Conservation (phyloP, 352 stramenopile species). For the Globisporangium paddicum region DNA sequence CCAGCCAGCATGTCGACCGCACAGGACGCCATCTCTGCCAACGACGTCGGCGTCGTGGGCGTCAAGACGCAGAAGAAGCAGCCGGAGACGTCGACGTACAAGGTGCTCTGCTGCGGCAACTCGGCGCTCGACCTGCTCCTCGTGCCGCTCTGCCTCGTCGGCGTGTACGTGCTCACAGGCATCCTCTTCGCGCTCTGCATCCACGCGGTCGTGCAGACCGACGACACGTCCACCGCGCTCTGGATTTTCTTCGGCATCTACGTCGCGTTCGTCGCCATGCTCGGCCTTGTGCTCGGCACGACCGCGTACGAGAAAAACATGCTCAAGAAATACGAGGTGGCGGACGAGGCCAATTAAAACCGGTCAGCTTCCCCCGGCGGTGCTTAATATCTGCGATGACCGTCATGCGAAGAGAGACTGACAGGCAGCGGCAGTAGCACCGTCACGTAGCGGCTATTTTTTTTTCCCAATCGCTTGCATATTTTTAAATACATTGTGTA, state of each 20-base stretch:
- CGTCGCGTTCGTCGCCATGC: slow-evolving; percentile 52
- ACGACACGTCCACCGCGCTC: slow-evolving; percentile 72
- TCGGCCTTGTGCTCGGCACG: slow-evolving; percentile 55
- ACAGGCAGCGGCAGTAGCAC: background rate
- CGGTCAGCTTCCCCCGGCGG: background rate
- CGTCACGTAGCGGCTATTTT: background rate
- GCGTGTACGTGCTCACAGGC: slow-evolving; percentile 57
- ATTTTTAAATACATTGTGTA: slow-evolving; percentile 9
- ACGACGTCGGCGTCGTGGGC: slow-evolving; percentile 38
- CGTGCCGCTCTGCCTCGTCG: slow-evolving; percentile 55
- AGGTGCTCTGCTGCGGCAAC: slow-evolving; percentile 64
- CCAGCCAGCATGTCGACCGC: slow-evolving; percentile 8
- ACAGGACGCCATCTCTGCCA: slow-evolving; percentile 17
- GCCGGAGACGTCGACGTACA: slow-evolving; percentile 25
- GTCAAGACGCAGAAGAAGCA: slow-evolving; percentile 49
- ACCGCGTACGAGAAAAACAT: slow-evolving; percentile 64
- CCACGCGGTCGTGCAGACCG: slow-evolving; percentile 66
- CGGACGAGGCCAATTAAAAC: slow-evolving; percentile 14
- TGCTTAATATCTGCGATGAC: background rate
- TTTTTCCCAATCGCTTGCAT: background rate
- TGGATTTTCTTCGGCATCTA: slow-evolving; percentile 80
- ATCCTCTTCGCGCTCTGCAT: slow-evolving; percentile 70
- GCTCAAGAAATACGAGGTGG: slow-evolving; percentile 40
- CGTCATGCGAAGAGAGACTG: background rate
- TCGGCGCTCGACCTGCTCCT: slow-evolving; percentile 68